Conservation (phyloP, 331 rosid genomes). For the Quercus phellos region DNA sequence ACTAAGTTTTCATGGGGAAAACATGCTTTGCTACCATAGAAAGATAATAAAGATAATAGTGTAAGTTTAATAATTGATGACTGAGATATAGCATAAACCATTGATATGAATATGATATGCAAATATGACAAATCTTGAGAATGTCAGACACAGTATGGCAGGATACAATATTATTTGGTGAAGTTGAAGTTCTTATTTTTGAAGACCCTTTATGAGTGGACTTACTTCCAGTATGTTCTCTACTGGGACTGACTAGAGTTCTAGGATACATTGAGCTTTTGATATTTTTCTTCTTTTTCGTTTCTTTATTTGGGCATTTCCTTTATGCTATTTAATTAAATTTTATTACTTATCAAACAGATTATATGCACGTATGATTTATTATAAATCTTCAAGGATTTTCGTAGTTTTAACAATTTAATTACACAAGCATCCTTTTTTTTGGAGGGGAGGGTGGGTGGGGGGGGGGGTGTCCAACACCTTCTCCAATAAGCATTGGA, state of each 20-base stretch:
- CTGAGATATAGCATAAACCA: neutral
- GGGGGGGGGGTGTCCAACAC: neutral
- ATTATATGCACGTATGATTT: neutral
- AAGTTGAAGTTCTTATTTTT: too few species aligned
- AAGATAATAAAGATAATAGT: neutral
- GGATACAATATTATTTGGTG: neutral
- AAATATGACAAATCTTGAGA: neutral
- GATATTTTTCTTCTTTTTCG: too few species aligned
- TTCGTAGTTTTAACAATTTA: neutral
- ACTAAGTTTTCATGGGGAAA: neutral
- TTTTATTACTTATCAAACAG: too few species aligned
- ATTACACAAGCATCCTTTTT: neutral
- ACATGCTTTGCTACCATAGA: neutral
- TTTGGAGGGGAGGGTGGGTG: too few species aligned
- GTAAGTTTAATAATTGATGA: neutral
- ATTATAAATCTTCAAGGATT: neutral
- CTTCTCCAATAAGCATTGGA: neutral
- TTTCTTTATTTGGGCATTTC: too few species aligned
- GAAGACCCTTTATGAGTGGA: too few species aligned
- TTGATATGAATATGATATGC: neutral
- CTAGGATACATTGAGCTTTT: too few species aligned
- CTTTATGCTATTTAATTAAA: too few species aligned
- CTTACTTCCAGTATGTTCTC: too few species aligned
- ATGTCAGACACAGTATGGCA: neutral
- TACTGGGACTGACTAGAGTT: too few species aligned